These are phyloP conservation scores for Termitomyces sp. DNA, from an alignment of 768 basidiomycete genomes.

Conservation along the genomic window DNA sequence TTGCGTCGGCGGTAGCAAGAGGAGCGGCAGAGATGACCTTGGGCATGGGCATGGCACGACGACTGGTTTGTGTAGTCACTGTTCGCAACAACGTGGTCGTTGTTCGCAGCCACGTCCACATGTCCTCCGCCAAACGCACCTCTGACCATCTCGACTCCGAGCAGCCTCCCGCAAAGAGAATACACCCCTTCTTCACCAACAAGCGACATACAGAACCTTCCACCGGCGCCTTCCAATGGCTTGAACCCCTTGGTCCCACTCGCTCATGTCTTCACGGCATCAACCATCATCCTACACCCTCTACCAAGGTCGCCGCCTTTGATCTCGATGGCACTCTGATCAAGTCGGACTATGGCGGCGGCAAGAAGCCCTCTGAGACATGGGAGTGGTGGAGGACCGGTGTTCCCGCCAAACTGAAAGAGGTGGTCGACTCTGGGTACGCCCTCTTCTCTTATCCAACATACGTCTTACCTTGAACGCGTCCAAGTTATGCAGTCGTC, in stretches of 20 bases:
- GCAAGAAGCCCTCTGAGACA: slow-evolving; percentile 33
- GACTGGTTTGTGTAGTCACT: slow-evolving; percentile 2
- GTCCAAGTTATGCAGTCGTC: slow-evolving; percentile 62
- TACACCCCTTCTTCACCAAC: slow-evolving; percentile 41
- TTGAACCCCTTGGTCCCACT: slow-evolving; percentile 35
- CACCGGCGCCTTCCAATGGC: slow-evolving; percentile 36
- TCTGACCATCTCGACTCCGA: slow-evolving; percentile 11
- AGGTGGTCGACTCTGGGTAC: slow-evolving; percentile 61
- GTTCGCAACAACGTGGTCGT: slow-evolving; percentile 10
- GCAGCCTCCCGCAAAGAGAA: slow-evolving; percentile 4
- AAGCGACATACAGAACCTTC: slow-evolving; percentile 9
- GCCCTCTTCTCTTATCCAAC: slow-evolving; percentile 15
- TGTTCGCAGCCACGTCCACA: slow-evolving; percentile 10
- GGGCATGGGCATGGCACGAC: slow-evolving; percentile 27
- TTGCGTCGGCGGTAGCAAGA: slow-evolving; percentile 55
- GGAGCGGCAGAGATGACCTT: slow-evolving; percentile 53
- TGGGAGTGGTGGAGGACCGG: slow-evolving; percentile 75
- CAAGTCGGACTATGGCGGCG: slow-evolving; percentile 36
- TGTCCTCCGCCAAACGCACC: slow-evolving; percentile 16
- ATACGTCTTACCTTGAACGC: background rate
- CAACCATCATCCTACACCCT: slow-evolving; percentile 40
- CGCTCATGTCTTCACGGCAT: slow-evolving; percentile 42
- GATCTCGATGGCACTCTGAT: slow-evolving; percentile 91
- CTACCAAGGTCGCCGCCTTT: slow-evolving; percentile 70
- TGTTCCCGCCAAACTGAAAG: slow-evolving; percentile 63